Evolutionary conservation across 1,139 yeast genomes (phyloP).

Genomic region (Zygoascus sp.): DNA sequence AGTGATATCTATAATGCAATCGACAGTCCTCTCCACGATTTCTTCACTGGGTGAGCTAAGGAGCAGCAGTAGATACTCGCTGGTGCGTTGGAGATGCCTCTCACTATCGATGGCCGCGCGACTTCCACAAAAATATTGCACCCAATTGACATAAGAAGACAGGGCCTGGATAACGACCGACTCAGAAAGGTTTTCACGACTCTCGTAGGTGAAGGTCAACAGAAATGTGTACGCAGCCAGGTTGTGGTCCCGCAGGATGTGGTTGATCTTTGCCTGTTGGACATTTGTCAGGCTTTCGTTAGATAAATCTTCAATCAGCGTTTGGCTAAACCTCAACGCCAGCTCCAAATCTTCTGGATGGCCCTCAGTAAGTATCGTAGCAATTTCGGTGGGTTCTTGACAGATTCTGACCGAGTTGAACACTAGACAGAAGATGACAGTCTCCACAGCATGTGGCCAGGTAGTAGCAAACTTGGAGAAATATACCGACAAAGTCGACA

Average conservation of each 20-base stretch:
- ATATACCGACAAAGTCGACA: slow-evolving; percentile 31
- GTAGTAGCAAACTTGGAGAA: slow-evolving; percentile 31
- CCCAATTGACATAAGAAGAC: slow-evolving; percentile 21
- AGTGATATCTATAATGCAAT: slow-evolving; percentile 17
- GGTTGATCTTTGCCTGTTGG: slow-evolving; percentile 13
- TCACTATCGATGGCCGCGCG: slow-evolving; percentile 29
- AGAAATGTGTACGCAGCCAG: slow-evolving; percentile 5
- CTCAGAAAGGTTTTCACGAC: background rate
- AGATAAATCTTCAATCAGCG: slow-evolving; percentile 27
- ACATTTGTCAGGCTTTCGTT: slow-evolving; percentile 14
- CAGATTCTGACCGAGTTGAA: background rate
- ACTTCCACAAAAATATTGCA: slow-evolving; percentile 20
- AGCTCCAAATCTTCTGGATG: slow-evolving; percentile 17
- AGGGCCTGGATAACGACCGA: slow-evolving; percentile 7
- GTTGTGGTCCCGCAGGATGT: slow-evolving; percentile 14
- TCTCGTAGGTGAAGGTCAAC: slow-evolving; percentile 5
- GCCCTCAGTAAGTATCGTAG: background rate
- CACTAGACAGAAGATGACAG: slow-evolving; percentile 4
- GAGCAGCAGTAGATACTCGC: slow-evolving; percentile 38
- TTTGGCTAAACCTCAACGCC: slow-evolving; percentile 26
- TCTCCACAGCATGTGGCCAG: slow-evolving; percentile 31
- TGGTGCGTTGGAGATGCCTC: slow-evolving; percentile 35
- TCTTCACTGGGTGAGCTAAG: slow-evolving; percentile 39
- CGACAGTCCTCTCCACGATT: slow-evolving; percentile 25
- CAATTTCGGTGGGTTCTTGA: background rate